Evolutionary conservation across 495 filamentous ascomycete genomes (phyloP).

Genomic region (Penicillium canescens): DNA sequence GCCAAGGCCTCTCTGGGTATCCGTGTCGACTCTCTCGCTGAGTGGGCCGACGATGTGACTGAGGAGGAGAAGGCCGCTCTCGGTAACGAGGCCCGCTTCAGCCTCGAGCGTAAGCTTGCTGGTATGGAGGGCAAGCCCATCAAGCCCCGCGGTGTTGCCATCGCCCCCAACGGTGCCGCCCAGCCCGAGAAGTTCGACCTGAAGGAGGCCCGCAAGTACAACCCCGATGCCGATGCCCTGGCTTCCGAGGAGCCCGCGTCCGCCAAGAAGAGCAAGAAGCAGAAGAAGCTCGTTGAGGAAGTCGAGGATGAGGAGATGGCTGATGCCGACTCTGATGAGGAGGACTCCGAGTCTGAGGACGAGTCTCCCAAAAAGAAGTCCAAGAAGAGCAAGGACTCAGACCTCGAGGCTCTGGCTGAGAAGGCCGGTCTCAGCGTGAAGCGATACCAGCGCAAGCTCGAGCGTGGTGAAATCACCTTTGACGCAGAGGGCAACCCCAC

Average conservation of each 20-base stretch:
- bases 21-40: slow-evolving; percentile 86
- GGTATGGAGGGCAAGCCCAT: slow-evolving; percentile 90
- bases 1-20: slow-evolving; percentile 90
- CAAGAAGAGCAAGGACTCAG: slow-evolving; percentile 51
- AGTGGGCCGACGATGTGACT: slow-evolving; percentile 74
- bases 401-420: slow-evolving; percentile 57
- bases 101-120: slow-evolving; percentile 83
- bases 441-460: slow-evolving; percentile 71
- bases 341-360: slow-evolving; percentile 47
- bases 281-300: slow-evolving; percentile 56
- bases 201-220: slow-evolving; percentile 95
- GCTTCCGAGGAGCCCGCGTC: slow-evolving; percentile 59
- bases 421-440: slow-evolving; percentile 65
- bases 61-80: slow-evolving; percentile 84
- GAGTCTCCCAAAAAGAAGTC: slow-evolving; percentile 38
- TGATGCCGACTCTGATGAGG: slow-evolving; percentile 51
- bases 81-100: slow-evolving; percentile 70
- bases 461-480: slow-evolving; percentile 65
- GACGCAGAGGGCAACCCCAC: slow-evolving; percentile 57
- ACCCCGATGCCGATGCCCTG: slow-evolving; percentile 87
- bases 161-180: slow-evolving; percentile 66
- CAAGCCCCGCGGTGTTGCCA: slow-evolving; percentile 68
- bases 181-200: slow-evolving; percentile 82
- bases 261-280: slow-evolving; percentile 50
- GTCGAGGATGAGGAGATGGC: slow-evolving; percentile 57